These are phyloP conservation scores for Cercophora newfieldiana DNA, from an alignment of 495 filamentous ascomycete species.

Conservation along the genomic window DNA sequence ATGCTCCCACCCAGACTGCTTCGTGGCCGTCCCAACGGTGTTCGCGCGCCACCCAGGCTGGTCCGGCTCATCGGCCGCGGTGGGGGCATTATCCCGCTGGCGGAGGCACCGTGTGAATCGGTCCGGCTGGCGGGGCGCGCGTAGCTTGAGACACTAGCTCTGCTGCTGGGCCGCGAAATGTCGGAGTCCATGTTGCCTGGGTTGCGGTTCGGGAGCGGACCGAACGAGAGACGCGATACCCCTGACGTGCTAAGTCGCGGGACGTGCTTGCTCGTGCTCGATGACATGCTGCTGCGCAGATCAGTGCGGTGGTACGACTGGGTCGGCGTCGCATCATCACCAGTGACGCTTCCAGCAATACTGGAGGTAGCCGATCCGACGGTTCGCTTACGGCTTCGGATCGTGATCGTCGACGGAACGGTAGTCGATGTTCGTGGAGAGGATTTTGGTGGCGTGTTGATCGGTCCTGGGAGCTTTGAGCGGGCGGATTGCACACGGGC, in stretches of 20 bases:
- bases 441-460: constrained; percentile 74
- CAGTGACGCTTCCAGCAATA: constrained; percentile 42
- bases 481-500: constrained; percentile 89
- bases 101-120: constrained; percentile 34
- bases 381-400: constrained; percentile 70
- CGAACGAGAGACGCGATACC: constrained; percentile 55
- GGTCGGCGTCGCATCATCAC: constrained; percentile 47
- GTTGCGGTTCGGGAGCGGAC: constrained; percentile 50
- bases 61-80: constrained; percentile 64
- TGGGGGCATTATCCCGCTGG: constrained; percentile 49
- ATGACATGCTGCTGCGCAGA: constrained; percentile 40
- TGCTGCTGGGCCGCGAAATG: constrained; percentile 59
- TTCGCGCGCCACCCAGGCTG: constrained; percentile 59
- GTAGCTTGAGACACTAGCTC: constrained; percentile 57
- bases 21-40: constrained; percentile 61
- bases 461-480: constrained; percentile 83
- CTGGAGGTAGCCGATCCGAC: constrained; percentile 63
- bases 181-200: constrained; percentile 37
- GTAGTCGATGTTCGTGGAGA: constrained; percentile 66
- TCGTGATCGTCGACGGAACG: constrained; percentile 73
- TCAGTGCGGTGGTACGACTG: constrained; percentile 25
- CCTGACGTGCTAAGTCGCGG: constrained; percentile 54
- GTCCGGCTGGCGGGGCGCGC: constrained; percentile 50
- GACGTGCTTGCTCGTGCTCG: constrained; percentile 47
- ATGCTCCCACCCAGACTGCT: constrained; percentile 57